A percentile compares a stretch with the other conserved stretches of the same genome.
Conservation (phyloP, 2,329 filamentous ascomycete genomes). For the Aaosphaeria arxii region DNA sequence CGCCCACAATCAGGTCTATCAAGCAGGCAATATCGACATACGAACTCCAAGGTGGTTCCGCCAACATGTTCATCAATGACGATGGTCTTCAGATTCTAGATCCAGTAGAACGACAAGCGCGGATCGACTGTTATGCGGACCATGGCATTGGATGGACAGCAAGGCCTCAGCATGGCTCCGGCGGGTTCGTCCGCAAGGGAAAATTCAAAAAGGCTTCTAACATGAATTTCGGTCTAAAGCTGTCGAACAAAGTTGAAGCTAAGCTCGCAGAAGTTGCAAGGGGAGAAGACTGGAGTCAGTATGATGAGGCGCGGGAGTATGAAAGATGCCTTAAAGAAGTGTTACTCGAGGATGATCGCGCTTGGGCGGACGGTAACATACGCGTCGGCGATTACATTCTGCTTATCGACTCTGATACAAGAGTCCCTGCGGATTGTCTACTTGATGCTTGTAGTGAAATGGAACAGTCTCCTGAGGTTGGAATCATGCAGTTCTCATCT, state of each 20-base stretch:
- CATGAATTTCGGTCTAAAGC: slow-evolving; percentile 67
- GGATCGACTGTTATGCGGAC: slow-evolving; percentile 46
- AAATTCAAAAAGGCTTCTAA: slow-evolving; percentile 54
- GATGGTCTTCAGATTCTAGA: slow-evolving; percentile 62
- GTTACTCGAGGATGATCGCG: slow-evolving; percentile 64
- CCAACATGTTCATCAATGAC: slow-evolving; percentile 65
- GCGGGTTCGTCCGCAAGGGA: slow-evolving; percentile 24
- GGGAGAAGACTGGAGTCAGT: slow-evolving; percentile 31
- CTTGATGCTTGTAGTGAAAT: slow-evolving; percentile 75
- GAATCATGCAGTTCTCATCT: slow-evolving; percentile 71
- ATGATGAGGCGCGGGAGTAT: slow-evolving; percentile 19
- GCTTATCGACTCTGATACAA: slow-evolving; percentile 75
- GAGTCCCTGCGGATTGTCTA: slow-evolving; percentile 71
- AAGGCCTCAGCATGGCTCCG: slow-evolving; percentile 37
- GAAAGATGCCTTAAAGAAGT: slow-evolving; percentile 55
- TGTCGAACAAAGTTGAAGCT: slow-evolving; percentile 61
- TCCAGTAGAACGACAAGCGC: slow-evolving; percentile 40
- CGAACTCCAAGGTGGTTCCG: slow-evolving; percentile 56
- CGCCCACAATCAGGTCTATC: slow-evolving; percentile 70
- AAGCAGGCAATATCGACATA: slow-evolving; percentile 59
- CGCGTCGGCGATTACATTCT: slow-evolving; percentile 78
- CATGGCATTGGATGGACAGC: slow-evolving; percentile 48
- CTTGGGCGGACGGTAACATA: slow-evolving; percentile 80
- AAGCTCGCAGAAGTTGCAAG: slow-evolving; percentile 46
- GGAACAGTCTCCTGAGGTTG: slow-evolving; percentile 72